phyloP scores from a whole-genome alignment of 345 rosid genomes.

The Limnanthes douglasii region DNA sequence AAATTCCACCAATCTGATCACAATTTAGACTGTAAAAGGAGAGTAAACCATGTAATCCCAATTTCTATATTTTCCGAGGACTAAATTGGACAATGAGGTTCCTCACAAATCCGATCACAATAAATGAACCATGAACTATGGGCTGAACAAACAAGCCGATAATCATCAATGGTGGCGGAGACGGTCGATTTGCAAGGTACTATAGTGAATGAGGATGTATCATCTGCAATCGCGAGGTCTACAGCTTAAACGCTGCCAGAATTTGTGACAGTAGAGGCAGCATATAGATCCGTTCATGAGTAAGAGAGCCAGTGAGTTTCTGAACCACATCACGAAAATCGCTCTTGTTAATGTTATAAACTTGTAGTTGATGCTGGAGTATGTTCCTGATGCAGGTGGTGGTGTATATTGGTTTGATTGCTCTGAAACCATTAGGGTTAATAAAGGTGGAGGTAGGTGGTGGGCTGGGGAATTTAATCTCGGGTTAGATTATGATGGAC shows the following conservation, averaged over 20 bases:
- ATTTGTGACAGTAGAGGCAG: conserved; percentile 54
- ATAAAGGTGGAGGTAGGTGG: too few species aligned
- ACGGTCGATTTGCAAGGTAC: conserved; percentile 57
- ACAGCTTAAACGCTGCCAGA: conserved; percentile 51
- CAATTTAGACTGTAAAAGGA: conserved; percentile 28
- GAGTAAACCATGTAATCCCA: conserved; percentile 20
- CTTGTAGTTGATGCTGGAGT: conserved; percentile 67
- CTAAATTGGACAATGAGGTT: conserved; percentile 22
- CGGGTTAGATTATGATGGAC: too few species aligned
- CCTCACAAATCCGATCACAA: too few species aligned
- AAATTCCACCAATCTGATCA: conserved; percentile 38
- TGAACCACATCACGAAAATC: conserved; percentile 93
- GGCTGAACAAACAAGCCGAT: background rate
- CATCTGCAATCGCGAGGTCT: conserved; percentile 73
- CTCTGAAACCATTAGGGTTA: conserved; percentile 9
- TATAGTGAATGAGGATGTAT: conserved; percentile 88
- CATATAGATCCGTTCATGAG: conserved; percentile 58
- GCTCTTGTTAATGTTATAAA: conserved; percentile 82
- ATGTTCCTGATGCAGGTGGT: background rate
- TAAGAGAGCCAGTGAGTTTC: conserved; percentile 84
- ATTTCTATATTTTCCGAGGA: conserved; percentile 29
- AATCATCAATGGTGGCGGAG: conserved; percentile 15
- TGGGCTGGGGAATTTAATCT: too few species aligned
- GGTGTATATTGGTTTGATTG: conserved; percentile 8
- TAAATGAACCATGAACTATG: too few species aligned